Evolutionary conservation across 768 basidiomycete genomes (phyloP), one percentile per base, ranked within the genome.

Genomic region (Boletus subcaerulescens): DNA sequence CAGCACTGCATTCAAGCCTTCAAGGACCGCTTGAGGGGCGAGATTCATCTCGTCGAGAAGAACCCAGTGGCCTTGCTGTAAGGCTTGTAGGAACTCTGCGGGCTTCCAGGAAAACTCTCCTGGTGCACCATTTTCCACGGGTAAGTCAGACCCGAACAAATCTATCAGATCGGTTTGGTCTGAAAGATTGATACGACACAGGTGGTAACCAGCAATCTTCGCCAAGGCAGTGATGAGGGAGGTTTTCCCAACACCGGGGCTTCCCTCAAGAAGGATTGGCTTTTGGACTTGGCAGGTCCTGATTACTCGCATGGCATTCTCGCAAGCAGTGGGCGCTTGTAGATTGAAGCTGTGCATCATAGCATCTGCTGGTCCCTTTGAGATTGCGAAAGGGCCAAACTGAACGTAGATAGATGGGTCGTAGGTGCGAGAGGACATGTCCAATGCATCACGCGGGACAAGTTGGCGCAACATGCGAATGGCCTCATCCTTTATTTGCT

Each of bases 31-130:
- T 65, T 99, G 96, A 31, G 96, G 92, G 0, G 96, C 96, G 38
- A 99, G 80, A 66, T 99, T 99, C 97, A 99, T 98, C 70, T 99
- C 97, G 66, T 99, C 97, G 11, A 99, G 80, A 7, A 99, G 82
- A 6, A 98, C 96, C 97, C 97, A 99, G 56, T 92, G 86, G 1
- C 97, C 97, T n/a, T 89, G 81, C 67, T 97, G 93, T 73, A 99
- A 73, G 2, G 97, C 95, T 54, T 82, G 84, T 40, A 99, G 77
- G 68, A 99, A 99, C 53, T 96, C 94, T 0, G 96, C 97, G 59
- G 98, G 93, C 70, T 88, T 92, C 97, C 97, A 99, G 2, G 87
- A 87, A 67, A 99, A 99, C 66, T 97, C 91, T 41, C 95, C 96
- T 4, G 92, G 83, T 15, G 77, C 76, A 43, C 94, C 94, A 35